These are phyloP conservation scores for Hypoxylon sp. DNA, from an alignment of 2,329 filamentous ascomycete species.

Conservation along the genomic window DNA sequence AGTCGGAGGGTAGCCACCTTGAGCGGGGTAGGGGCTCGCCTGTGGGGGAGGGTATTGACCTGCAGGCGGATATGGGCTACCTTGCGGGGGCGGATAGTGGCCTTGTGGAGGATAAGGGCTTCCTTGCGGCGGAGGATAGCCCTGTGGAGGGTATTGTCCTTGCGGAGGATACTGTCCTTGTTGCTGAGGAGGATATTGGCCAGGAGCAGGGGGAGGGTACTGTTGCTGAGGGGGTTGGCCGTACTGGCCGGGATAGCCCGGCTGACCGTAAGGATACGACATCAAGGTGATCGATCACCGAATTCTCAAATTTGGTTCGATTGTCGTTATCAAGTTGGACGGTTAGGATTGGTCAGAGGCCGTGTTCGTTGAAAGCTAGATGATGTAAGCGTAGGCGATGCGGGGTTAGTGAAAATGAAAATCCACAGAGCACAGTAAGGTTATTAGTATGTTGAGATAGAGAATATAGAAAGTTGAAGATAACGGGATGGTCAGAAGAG, in stretches of 20 bases:
- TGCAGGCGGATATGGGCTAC: constrained; percentile 37
- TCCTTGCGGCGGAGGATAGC: constrained; percentile 48
- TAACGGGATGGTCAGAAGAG: neutral
- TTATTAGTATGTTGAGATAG: neutral
- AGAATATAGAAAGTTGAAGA: neutral
- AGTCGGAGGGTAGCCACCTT: constrained; percentile 55
- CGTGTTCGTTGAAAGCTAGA: neutral
- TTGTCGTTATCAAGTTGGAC: neutral
- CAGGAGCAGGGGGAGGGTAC: constrained; percentile 45
- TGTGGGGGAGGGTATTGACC: constrained; percentile 44
- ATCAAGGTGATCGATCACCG: constrained; percentile 20
- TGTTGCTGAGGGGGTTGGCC: constrained; percentile 50
- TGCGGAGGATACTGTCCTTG: constrained; percentile 45
- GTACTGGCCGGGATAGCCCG: constrained; percentile 41
- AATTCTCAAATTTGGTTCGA: neutral
- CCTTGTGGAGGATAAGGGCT: constrained; percentile 48
- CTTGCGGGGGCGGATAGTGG: constrained; percentile 41
- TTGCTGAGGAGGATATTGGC: constrained; percentile 45
- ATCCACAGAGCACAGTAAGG: neutral
- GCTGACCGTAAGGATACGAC: constrained; percentile 42
- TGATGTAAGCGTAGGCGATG: constrained; percentile 9
- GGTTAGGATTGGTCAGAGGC: neutral
- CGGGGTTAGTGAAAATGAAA: constrained; percentile 13
- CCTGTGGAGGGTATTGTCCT: constrained; percentile 43
- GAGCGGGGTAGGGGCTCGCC: constrained; percentile 49